Base-by-base conservation (phyloP, 2,329 filamentous ascomycete genomes). In the Talaromyces sp. region DNA sequence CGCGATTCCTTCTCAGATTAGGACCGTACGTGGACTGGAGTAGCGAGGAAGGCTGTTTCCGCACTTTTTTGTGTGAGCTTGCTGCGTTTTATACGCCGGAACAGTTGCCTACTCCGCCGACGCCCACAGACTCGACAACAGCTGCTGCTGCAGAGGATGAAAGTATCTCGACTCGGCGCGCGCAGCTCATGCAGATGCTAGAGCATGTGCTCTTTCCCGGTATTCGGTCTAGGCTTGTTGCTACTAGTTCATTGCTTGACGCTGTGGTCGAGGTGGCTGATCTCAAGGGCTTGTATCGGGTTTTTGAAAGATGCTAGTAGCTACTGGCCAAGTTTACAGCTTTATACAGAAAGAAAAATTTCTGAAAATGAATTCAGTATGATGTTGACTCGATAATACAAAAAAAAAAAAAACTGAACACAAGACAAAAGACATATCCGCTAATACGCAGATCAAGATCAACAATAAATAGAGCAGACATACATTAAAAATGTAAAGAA, bases 1-100 rank as follows among this genome's bases (percentile, higher is more conserved):
- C 95, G 0, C 86, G 85, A 1, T 99, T 99, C 68, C 82, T 99
- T 17, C 85, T 99, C 5, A 83, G 91, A 0, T 83, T 99, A 0
- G 95, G 96, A 0, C 95, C 95, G 0, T 87, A 90, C 66, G 90
- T 99, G 52, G 82, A 93, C 68, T 99, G 96, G 95, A 82, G 78
- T 0, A 85, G 89, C 8, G 95, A 99, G 75, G 89, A 91, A 69
- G 81, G 80, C 21, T 99, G 95, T 69, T 98, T 99, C 66, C 85
- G 89, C 10, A 86, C 86, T 0, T 93, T 99, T 63, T 72, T 98
- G n/a, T 82, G 83, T 26, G 93, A 99, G 75, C 78, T 99, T 13
- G 93, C 95, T 0, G 85, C 85, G 0, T 97, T 96, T 70, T 97
- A 98, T 71, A 90, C 91, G 0, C 95, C 95, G 0, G 95, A 98